Evolutionary conservation across 805 yeast genomes (phyloP), one percentile per base, ranked within the genome.

Genomic region (Dipodascus geniculatus): DNA sequence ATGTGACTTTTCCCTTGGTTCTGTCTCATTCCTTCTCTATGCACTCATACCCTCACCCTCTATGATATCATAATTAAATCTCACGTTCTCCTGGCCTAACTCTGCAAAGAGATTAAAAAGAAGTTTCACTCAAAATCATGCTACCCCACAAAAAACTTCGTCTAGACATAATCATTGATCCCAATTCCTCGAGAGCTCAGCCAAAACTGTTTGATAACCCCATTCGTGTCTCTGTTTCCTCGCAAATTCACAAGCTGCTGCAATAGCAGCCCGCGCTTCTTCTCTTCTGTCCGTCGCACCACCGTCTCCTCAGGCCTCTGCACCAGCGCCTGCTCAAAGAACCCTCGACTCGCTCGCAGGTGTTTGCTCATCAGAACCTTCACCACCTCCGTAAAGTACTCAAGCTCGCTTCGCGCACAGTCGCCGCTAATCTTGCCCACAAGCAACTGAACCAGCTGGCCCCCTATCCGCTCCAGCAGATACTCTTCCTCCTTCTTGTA

Each of bases 391-490:
- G 71, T 70, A 56, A 66, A 72, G 49, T 66, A 61, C 3, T 70
- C 76, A 53, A 78, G 63, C 23, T 72, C 74, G 0, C 79, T 72
- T 42, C 83, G 66, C 2, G 68, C 57, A 1, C 69, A 68, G n/a
- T 62, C 61, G 3, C 72, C 72, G 4, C 68, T 58, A 0, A 83
- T 64, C 44, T 72, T 68, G 48, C 66, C 63, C 3, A 79, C 57
- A 23, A 82, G 72, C 1, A 73, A 52, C 56, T 53, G 23, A 23
- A 66, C 50, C 35, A 72, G 53, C 61, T 71, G 57, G 54, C 56
- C 50, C 22, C 72, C 61, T 70, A 63, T 42, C 57, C 63, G 48
- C 54, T 57, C 57, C 66, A 67, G 23, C 63, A 55, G 57, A 58
- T 42, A 59, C 55, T 56, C 49, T 22, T 47, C 31, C 9, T 22